Evolutionary conservation across 805 yeast species (phyloP), one percentile per base, ranked within the genome.

Genomic region (Yarrowia sp.): DNA sequence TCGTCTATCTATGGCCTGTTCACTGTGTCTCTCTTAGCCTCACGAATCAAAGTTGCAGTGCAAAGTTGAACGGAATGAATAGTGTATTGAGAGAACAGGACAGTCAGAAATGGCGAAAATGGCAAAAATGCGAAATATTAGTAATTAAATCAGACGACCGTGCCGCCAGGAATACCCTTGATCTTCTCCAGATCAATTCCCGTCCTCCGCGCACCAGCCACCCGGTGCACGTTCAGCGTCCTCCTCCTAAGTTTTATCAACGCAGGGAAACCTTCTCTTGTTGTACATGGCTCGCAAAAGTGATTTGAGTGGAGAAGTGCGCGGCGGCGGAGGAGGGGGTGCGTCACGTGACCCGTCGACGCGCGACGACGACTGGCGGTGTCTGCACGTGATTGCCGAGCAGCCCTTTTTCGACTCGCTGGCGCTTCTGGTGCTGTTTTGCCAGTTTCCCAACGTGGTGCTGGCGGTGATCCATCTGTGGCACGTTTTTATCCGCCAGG

Each of bases 351-450:
- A 47, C 30, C 30, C 30, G 30, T 7, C 30, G 30, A 7, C 30
- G 7, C 30, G 30, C 30, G 30, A 24, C 36, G 39, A 58, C 50
- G 64, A 58, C 19, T 42, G 50, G 64, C 39, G 64, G n/a, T 30
- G 64, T 14, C 19, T 43, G 9, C 64, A 58, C 40, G 66, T 61
- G 15, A 61, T 61, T 15, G 14, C 46, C n/a, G 66, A 61, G 43
- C 55, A 20, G 43, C 44, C 66, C 24, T 61, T 61, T 17, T 38
- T 61, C 66, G 66, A 61, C 66, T 61, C 66, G 44, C n/a, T 61
- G 36, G 66, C 66, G 13, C 46, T 61, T 5, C 38, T 61, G 55
- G 55, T 61, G 43, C 43, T 61, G 8, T 42, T 61, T 14, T 46
- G 46, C 44, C 66, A 61, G 46, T 47, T 61, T 38, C 66, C 66